Conservation (phyloP, 257 asterid species). For the Salvia rosmarinus region DNA sequence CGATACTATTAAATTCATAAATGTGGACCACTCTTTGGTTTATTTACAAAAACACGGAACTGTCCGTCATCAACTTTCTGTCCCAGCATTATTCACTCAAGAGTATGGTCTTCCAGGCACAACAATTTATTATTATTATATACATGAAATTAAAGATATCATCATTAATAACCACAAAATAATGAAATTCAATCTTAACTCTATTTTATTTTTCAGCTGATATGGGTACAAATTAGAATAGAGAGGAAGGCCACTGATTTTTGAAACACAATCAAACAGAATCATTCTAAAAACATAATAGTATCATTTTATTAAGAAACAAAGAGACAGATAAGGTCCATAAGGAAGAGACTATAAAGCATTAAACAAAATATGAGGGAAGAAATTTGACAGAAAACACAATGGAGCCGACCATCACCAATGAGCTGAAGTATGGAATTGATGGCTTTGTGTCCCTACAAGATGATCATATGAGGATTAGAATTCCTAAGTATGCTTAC, state of each 20-base stretch:
- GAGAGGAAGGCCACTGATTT: too few relatives aligned
- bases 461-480: neutral
- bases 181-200: neutral
- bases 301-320: neutral
- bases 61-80: slow-evolving; percentile 13
- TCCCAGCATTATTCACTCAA: slow-evolving; percentile 24
- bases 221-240: too few relatives aligned
- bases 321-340: slow-evolving; percentile 20
- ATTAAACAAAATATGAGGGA: slow-evolving; percentile 22
- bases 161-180: too few relatives aligned
- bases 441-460: slow-evolving; percentile 21
- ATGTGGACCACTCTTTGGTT: slow-evolving; percentile 7
- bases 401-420: slow-evolving; percentile 1
- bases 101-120: neutral
- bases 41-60: slow-evolving; percentile 19
- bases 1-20: neutral
- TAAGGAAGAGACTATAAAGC: slow-evolving; percentile 10
- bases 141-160: too few relatives aligned
- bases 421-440: neutral
- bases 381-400: slow-evolving; percentile 7
- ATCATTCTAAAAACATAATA: neutral
- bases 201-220: neutral
- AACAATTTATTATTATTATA: too few relatives aligned
- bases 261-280: slow-evolving; percentile 6
- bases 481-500: neutral